phyloP scores from a whole-genome alignment of 495 filamentous ascomycete genomes.

The Daldinia decipiens region DNA sequence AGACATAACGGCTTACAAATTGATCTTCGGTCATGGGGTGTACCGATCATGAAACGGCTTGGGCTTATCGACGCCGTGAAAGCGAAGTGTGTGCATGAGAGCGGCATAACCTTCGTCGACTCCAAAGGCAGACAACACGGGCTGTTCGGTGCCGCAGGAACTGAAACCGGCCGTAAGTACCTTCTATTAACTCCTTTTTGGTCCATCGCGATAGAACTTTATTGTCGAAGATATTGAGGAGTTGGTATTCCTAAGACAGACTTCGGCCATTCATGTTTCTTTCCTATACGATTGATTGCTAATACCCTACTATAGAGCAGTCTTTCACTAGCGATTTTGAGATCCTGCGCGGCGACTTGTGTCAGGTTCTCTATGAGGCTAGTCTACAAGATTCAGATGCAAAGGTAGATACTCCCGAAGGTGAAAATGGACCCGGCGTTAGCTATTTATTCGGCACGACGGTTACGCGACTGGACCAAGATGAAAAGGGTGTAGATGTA shows the following conservation, averaged over 20 bases:
- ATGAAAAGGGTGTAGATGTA: slow-evolving; percentile 33
- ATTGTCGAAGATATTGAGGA: too few relatives aligned
- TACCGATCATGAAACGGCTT: slow-evolving; percentile 61
- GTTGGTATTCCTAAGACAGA: too few relatives aligned
- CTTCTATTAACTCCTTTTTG: too few relatives aligned
- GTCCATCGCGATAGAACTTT: too few relatives aligned
- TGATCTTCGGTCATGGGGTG: slow-evolving; percentile 59
- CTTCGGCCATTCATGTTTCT: background rate
- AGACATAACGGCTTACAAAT: slow-evolving; percentile 59
- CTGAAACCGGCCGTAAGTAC: slow-evolving; percentile 45
- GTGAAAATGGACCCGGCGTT: slow-evolving; percentile 27
- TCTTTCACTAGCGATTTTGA: slow-evolving; percentile 63
- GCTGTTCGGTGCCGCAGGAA: slow-evolving; percentile 50
- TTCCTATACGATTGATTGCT: background rate
- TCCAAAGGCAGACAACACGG: slow-evolving; percentile 50
- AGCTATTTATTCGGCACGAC: slow-evolving; percentile 34
- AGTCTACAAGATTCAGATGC: slow-evolving; percentile 54
- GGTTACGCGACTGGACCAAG: slow-evolving; percentile 26
- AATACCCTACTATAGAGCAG: slow-evolving; percentile 40
- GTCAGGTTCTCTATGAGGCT: slow-evolving; percentile 56
- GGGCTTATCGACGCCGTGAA: slow-evolving; percentile 57
- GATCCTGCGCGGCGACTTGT: slow-evolving; percentile 63
- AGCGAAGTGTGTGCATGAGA: slow-evolving; percentile 48
- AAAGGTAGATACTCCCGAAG: background rate
- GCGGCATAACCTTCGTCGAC: slow-evolving; percentile 56